These are phyloP conservation scores for Elaeis guineensis DNA, from an alignment of 176 grass and related monocot species.

Conservation along the genomic window DNA sequence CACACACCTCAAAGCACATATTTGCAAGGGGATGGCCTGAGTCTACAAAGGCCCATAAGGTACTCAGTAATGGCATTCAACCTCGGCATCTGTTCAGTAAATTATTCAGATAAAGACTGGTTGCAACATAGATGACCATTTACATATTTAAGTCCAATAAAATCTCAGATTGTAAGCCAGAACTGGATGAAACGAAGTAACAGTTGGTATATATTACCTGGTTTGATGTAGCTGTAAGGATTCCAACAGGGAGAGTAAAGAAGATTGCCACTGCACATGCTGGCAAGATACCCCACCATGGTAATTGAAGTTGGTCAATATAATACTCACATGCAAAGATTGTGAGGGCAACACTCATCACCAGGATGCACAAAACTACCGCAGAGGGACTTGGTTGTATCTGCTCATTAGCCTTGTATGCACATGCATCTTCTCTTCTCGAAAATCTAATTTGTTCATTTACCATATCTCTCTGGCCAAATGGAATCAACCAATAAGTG, in stretches of 20 bases:
- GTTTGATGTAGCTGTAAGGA: neutral
- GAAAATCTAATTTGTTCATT: too few species aligned
- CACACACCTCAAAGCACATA: conserved; percentile 1
- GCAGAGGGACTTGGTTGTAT: neutral
- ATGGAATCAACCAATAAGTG: too few species aligned
- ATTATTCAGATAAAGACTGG: too few species aligned
- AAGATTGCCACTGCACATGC: neutral
- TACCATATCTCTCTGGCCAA: too few species aligned
- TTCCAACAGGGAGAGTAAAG: neutral
- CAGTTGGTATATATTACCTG: neutral
- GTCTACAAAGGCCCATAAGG: neutral
- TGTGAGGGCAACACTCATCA: neutral
- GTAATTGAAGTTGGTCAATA: neutral
- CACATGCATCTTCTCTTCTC: too few species aligned
- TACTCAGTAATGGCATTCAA: conserved; percentile 3
- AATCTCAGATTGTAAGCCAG: too few species aligned
- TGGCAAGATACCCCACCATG: neutral
- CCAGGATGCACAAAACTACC: neutral
- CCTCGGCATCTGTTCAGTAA: neutral
- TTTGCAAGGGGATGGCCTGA: neutral
- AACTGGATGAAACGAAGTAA: too few species aligned
- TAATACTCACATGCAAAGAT: neutral
- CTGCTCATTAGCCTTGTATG: neutral
- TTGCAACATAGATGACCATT: too few species aligned
- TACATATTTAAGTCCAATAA: too few species aligned